Evolutionary conservation across 2,329 filamentous ascomycete species (phyloP).

Genomic region (Sclerotinia borealis): DNA sequence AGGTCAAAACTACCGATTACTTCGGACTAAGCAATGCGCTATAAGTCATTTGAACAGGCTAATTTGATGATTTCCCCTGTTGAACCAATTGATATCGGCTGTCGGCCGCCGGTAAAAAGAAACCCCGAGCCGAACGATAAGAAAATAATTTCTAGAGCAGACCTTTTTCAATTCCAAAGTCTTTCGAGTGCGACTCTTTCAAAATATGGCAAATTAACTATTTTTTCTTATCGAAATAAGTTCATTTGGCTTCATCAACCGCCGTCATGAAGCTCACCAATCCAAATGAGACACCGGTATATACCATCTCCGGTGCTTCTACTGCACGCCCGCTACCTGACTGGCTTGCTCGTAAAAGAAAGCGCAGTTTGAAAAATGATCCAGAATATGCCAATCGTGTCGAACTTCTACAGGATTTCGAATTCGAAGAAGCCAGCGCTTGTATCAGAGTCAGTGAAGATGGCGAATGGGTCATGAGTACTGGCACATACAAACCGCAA

Average conservation of each 20-base stretch:
- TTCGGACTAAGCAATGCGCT: conserved; percentile 5
- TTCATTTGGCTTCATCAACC: not conserved
- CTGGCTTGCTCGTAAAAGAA: conserved; percentile 86
- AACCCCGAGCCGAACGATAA: not conserved
- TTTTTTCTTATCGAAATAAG: not conserved
- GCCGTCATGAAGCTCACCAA: conserved; percentile 71
- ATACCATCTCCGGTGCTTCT: conserved; percentile 88
- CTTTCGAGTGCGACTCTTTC: not conserved
- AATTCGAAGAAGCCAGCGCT: conserved; percentile 90
- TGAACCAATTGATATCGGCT: not conserved
- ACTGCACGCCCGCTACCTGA: conserved; percentile 85
- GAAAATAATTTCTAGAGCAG: conserved; percentile 11
- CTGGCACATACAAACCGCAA: conserved; percentile 70
- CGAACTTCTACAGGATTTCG: conserved; percentile 94
- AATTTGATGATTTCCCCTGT: not conserved
- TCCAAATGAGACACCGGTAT: conserved; percentile 78
- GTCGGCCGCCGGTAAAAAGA: not conserved
- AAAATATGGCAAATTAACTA: conserved; percentile 1
- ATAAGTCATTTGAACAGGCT: not conserved
- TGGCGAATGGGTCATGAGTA: conserved; percentile 96
- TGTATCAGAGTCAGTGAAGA: conserved; percentile 90
- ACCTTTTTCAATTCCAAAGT: not conserved
- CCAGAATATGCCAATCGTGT: conserved; percentile 89
- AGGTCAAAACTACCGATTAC: conserved; percentile 4
- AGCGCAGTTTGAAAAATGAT: conserved; percentile 87